A percentile compares a stretch with the other conserved stretches of the same genome.
These are phyloP conservation scores for Athelia sp. DNA, from an alignment of 1,284 basidiomycete species.

Conservation along the genomic window DNA sequence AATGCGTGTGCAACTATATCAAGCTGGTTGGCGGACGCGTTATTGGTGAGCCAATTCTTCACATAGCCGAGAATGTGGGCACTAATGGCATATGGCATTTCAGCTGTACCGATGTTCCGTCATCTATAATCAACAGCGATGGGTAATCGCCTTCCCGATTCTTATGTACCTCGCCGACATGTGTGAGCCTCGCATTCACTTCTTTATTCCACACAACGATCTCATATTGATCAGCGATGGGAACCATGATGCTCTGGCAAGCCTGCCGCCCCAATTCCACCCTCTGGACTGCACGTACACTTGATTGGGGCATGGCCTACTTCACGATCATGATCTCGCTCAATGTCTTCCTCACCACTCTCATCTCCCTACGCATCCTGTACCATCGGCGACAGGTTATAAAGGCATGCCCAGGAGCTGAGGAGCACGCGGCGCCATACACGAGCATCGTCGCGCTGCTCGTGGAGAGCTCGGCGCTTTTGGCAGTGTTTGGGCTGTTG, in stretches of 20 bases:
- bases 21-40: conserved; percentile 19
- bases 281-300: conserved; percentile 13
- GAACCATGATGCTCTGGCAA: conserved; percentile 16
- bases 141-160: no score
- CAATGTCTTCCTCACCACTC: conserved; percentile 31
- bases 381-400: conserved; percentile 21
- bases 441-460: conserved; percentile 24
- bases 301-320: conserved; percentile 21
- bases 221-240: conserved; percentile 10
- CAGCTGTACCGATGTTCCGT: no score
- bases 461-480: conserved; percentile 26
- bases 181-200: conserved; percentile 8
- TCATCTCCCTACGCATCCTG: conserved; percentile 31
- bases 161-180: no score
- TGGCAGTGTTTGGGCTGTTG: no score
- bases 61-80: no score
- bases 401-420: conserved; percentile 20
- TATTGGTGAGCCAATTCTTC: conserved; percentile 20
- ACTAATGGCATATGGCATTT: no score
- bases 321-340: conserved; percentile 29
- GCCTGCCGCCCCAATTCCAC: conserved; percentile 11
- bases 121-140: no score
- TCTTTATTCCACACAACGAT: conserved; percentile 2
- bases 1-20: conserved; percentile 14
- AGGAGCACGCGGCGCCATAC: conserved; percentile 16